A percentile compares a stretch with the other conserved stretches of the same genome.
phyloP scores from a whole-genome alignment of 768 basidiomycete species.

The Exsudoporus frostii region DNA sequence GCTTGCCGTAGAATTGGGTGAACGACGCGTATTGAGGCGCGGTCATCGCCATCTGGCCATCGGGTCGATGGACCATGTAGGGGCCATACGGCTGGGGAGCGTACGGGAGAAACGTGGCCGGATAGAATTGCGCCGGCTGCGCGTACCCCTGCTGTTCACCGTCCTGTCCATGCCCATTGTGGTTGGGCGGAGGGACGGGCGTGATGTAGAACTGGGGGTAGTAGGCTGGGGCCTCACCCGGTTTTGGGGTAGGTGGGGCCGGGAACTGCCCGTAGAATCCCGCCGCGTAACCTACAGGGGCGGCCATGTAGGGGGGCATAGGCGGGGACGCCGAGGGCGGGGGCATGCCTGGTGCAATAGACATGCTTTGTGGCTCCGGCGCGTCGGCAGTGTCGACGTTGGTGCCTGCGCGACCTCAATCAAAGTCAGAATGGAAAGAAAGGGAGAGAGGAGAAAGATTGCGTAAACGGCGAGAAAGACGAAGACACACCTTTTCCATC shows the following conservation, averaged over 20 bases:
- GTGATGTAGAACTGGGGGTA: constrained; percentile 49
- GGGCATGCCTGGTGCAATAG: constrained; percentile 41
- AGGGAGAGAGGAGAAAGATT: constrained; percentile 2
- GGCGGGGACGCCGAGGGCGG: constrained; percentile 46
- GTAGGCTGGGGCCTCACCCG: constrained; percentile 50
- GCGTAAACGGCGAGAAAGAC: constrained; percentile 27
- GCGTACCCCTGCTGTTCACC: constrained; percentile 40
- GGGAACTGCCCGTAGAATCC: constrained; percentile 58
- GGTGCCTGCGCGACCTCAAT: constrained; percentile 58
- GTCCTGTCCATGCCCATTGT: constrained; percentile 39
- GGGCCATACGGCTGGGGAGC: constrained; percentile 48
- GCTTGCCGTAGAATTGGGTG: constrained; percentile 38
- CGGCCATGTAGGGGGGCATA: constrained; percentile 49
- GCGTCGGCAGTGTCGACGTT: constrained; percentile 45
- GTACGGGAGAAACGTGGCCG: constrained; percentile 45
- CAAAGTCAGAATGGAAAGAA: constrained; percentile 40
- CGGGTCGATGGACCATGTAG: constrained; percentile 46
- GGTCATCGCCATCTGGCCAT: constrained; percentile 36
- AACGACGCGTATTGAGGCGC: constrained; percentile 39
- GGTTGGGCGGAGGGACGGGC: constrained; percentile 42
- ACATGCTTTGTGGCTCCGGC: constrained; percentile 41
- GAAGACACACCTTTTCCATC: constrained; percentile 75
- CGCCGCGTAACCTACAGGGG: constrained; percentile 49
- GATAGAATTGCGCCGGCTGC: constrained; percentile 44
- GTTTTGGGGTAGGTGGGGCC: constrained; percentile 45